These are phyloP conservation scores for Moniliophthora roreri DNA, from an alignment of 1,284 basidiomycete genomes.

Conservation along the genomic window DNA sequence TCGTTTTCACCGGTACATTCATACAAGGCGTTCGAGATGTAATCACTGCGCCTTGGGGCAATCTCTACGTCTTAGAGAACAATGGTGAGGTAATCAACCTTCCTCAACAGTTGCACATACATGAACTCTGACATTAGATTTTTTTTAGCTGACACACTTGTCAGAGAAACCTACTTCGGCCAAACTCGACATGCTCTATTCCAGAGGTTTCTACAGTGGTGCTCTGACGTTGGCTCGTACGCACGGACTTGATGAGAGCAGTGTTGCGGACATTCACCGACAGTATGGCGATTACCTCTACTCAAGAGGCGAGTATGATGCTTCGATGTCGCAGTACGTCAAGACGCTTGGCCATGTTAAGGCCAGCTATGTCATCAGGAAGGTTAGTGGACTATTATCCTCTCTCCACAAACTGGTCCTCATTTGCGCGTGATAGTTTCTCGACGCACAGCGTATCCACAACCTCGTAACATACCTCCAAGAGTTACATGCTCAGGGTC, in stretches of 20 bases:
- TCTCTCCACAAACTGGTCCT: neutral
- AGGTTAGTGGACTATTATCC: slow-evolving; percentile 55
- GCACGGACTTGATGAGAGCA: slow-evolving; percentile 68
- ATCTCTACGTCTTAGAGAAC: slow-evolving; percentile 75
- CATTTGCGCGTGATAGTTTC: slow-evolving; percentile 58
- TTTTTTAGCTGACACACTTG: slow-evolving; percentile 61
- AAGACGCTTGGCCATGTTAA: slow-evolving; percentile 89
- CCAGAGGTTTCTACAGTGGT: slow-evolving; percentile 71
- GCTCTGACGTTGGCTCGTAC: slow-evolving; percentile 80
- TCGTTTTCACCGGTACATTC: slow-evolving; percentile 82
- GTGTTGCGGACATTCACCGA: slow-evolving; percentile 83
- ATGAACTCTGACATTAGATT: slow-evolving; percentile 8
- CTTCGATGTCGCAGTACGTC: slow-evolving; percentile 90
- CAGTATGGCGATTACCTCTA: slow-evolving; percentile 95
- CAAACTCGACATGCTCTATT: slow-evolving; percentile 83
- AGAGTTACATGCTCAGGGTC: slow-evolving; percentile 85
- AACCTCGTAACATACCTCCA: slow-evolving; percentile 96
- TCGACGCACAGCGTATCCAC: slow-evolving; percentile 94
- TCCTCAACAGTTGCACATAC: slow-evolving; percentile 5
- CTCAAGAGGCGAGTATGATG: slow-evolving; percentile 88
- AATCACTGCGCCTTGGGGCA: slow-evolving; percentile 71
- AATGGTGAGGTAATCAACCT: slow-evolving; percentile 61
- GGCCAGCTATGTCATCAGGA: slow-evolving; percentile 95
- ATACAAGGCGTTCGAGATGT: slow-evolving; percentile 79
- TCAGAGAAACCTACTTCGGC: slow-evolving; percentile 78